These are phyloP conservation scores for Lachnellula arida DNA, from an alignment of 2,329 filamentous ascomycete species.

Conservation along the genomic window DNA sequence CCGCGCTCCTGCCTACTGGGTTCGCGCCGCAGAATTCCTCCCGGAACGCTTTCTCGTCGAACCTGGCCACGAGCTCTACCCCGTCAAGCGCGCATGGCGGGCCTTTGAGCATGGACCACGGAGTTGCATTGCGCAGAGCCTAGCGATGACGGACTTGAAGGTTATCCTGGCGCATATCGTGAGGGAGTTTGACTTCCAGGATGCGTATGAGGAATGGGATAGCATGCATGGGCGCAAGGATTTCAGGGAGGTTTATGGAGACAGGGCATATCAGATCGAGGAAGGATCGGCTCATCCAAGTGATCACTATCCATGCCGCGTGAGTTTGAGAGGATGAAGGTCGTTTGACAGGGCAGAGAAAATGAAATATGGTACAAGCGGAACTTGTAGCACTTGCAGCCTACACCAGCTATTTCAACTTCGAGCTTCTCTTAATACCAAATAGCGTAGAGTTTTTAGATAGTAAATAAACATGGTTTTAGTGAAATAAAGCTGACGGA, in stretches of 20 bases:
- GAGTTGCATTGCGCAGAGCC: slow-evolving; percentile 52
- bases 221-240: slow-evolving; percentile 11
- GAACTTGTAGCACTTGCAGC: no score
- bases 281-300: slow-evolving; percentile 21
- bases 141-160: slow-evolving; percentile 46
- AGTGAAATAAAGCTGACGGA: no score
- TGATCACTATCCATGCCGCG: no score
- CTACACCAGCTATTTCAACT: no score
- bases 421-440: no score
- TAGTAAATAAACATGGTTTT: no score
- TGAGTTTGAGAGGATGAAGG: no score
- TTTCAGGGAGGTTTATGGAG: slow-evolving; percentile 9
- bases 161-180: slow-evolving; percentile 43
- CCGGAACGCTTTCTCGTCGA: slow-evolving; percentile 43
- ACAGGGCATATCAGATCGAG: slow-evolving; percentile 17
- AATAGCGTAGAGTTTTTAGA: no score
- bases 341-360: no score
- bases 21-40: slow-evolving; percentile 40
- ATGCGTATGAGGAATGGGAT: slow-evolving; percentile 20
- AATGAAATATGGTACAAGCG: no score
- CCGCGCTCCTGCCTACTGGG: slow-evolving; percentile 39
- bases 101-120: slow-evolving; percentile 51
- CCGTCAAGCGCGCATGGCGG: slow-evolving; percentile 42
- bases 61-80: slow-evolving; percentile 34
- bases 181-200: slow-evolving; percentile 26